Conservation (phyloP, 2,329 filamentous ascomycete species). For the Paramyrothecium sp. region DNA sequence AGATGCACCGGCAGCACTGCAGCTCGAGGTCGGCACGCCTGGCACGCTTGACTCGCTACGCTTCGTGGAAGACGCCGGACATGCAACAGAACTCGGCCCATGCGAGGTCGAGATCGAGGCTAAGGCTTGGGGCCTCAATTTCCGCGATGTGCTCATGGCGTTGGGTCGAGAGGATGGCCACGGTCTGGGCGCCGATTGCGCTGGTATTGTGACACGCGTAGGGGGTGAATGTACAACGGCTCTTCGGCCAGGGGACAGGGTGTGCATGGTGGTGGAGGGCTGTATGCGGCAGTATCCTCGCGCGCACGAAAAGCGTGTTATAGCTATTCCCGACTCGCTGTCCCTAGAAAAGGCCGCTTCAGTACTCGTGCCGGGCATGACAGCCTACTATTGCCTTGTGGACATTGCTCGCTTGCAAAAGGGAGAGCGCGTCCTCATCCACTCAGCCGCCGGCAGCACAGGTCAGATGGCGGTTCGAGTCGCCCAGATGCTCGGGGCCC, state of each 20-base stretch:
- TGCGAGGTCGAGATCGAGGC: slow-evolving; percentile 19
- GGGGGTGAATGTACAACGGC: slow-evolving; percentile 3
- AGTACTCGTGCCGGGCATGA: slow-evolving; percentile 27
- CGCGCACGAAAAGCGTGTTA: neutral
- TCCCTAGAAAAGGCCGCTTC: slow-evolving; percentile 30
- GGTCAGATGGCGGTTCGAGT: slow-evolving; percentile 29
- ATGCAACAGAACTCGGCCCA: slow-evolving; percentile 1
- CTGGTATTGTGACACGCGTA: slow-evolving; percentile 18
- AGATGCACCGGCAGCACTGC: slow-evolving; percentile 10
- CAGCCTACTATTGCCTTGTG: slow-evolving; percentile 20
- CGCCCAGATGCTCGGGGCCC: slow-evolving; percentile 18
- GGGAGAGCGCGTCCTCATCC: slow-evolving; percentile 31
- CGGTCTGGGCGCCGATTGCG: slow-evolving; percentile 14
- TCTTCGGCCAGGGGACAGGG: slow-evolving; percentile 18
- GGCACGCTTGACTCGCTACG: slow-evolving; percentile 20
- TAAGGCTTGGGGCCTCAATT: slow-evolving; percentile 16
- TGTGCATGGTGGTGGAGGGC: slow-evolving; percentile 7
- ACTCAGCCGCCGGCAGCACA: slow-evolving; percentile 26
- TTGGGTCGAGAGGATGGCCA: slow-evolving; percentile 8
- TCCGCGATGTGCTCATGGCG: slow-evolving; percentile 11
- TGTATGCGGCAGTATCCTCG: slow-evolving; percentile 10
- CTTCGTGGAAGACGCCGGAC: slow-evolving; percentile 15
- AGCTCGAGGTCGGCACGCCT: slow-evolving; percentile 15
- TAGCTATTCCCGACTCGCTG: slow-evolving; percentile 31
- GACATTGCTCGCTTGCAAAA: slow-evolving; percentile 22